Conservation (phyloP, 1,284 basidiomycete genomes). For the Ganoderma boninense region DNA sequence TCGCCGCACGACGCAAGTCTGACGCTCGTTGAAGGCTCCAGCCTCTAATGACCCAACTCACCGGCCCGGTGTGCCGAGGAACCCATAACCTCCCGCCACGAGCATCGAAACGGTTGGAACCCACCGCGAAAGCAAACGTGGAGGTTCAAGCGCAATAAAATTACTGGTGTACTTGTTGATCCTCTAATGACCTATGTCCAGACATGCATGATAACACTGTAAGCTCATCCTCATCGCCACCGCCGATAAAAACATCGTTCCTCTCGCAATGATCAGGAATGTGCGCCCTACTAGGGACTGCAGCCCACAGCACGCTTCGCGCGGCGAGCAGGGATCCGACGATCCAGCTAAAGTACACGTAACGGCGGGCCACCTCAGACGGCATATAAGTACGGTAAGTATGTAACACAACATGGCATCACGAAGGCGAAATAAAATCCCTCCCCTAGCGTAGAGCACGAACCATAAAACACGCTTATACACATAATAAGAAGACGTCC, state of each 20-base stretch:
- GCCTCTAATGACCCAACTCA: neutral
- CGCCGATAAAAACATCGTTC: neutral
- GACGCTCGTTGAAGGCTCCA: neutral
- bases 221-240: neutral
- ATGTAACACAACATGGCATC: slow-evolving; percentile 32
- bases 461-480: neutral
- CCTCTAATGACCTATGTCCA: slow-evolving; percentile 23
- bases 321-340: neutral
- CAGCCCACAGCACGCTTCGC: neutral
- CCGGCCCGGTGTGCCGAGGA: neutral
- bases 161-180: slow-evolving; percentile 17
- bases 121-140: too few species aligned
- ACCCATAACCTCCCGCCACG: neutral
- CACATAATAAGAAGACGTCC: neutral
- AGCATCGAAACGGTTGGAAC: neutral
- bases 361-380: neutral
- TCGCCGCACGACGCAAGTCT: too few species aligned
- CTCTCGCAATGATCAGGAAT: neutral
- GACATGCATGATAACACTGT: slow-evolving; percentile 22
- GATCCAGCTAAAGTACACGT: neutral
- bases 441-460: neutral
- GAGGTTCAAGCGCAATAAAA: slow-evolving; percentile 13
- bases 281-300: too few species aligned
- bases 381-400: slow-evolving; percentile 19
- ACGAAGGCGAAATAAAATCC: slow-evolving; percentile 20